A percentile compares a stretch with the other conserved stretches of the same genome.
These are phyloP conservation scores for Diplodia mutila DNA, from an alignment of 2,329 filamentous ascomycete species.

Conservation along the genomic window DNA sequence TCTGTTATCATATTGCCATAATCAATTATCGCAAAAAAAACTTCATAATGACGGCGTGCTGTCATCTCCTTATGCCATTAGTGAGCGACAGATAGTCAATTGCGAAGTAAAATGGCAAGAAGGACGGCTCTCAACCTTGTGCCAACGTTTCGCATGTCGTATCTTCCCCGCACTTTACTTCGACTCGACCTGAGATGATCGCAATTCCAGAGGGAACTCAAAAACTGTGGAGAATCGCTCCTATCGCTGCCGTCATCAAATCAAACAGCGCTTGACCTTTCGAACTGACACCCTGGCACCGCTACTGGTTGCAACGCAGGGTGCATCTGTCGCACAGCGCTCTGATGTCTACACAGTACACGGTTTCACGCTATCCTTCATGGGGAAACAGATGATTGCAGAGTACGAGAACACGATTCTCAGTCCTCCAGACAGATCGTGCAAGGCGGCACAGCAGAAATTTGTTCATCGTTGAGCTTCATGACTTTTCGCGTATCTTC, in stretches of 20 bases:
- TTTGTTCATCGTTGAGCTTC: no score
- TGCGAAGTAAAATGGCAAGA: not conserved
- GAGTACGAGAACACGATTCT: not conserved
- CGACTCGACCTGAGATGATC: no score
- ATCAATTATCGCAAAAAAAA: not conserved
- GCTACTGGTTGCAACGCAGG: not conserved
- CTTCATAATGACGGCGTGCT: no score
- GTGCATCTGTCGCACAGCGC: not conserved
- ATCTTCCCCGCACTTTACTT: no score
- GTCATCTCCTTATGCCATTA: not conserved
- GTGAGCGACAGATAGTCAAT: not conserved
- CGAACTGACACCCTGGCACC: no score
- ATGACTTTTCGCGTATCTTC: no score
- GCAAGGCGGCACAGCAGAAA: no score
- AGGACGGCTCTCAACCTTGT: not conserved
- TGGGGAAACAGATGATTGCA: not conserved
- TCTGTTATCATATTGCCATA: not conserved
- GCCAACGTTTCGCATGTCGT: not conserved
- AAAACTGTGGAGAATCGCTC: no score
- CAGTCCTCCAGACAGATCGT: not conserved
- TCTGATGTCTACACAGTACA: not conserved
- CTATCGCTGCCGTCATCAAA: no score
- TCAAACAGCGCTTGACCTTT: no score
- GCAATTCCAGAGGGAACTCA: no score
- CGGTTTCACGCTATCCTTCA: not conserved